A percentile compares a stretch with the other conserved stretches of the same genome.
Conservation (phyloP, 2,329 filamentous ascomycete genomes). For the Pseudophaeomoniella oleicola region DNA sequence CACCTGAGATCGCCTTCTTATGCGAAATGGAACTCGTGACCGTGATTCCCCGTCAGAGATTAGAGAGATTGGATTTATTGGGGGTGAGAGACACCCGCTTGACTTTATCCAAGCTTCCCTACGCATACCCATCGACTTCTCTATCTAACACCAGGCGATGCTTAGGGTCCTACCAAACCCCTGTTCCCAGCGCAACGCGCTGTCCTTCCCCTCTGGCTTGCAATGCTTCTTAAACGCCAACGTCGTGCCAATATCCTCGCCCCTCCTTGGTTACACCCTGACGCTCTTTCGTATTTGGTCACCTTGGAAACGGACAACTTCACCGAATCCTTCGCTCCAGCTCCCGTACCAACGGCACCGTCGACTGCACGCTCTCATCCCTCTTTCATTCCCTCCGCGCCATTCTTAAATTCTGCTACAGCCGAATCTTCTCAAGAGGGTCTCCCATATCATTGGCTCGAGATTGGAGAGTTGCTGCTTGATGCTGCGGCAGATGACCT, state of each 20-base stretch:
- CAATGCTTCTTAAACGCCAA: slow-evolving; percentile 86
- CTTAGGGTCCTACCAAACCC: slow-evolving; percentile 59
- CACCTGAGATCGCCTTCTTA: slow-evolving; percentile 80
- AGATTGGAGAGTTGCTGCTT: slow-evolving; percentile 74
- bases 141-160: too few species aligned
- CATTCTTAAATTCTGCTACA: slow-evolving; percentile 66
- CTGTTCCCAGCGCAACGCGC: slow-evolving; percentile 70
- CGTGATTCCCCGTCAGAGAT: slow-evolving; percentile 75
- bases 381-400: slow-evolving; percentile 41
- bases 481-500: slow-evolving; percentile 78
- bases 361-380: slow-evolving; percentile 24
- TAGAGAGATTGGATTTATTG: slow-evolving; percentile 73
- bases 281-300: slow-evolving; percentile 63
- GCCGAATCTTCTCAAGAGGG: slow-evolving; percentile 52
- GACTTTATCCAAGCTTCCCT: too few species aligned
- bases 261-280: slow-evolving; percentile 71
- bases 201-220: slow-evolving; percentile 81
- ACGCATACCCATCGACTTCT: too few species aligned
- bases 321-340: slow-evolving; percentile 59
- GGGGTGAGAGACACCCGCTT: slow-evolving; percentile 57
- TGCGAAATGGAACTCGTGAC: slow-evolving; percentile 97
- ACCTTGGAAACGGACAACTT: slow-evolving; percentile 63
- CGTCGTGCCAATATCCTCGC: slow-evolving; percentile 83
- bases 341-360: slow-evolving; percentile 38
- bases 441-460: slow-evolving; percentile 90